Conservation (phyloP, 257 asterid species). For the Solanum neorickii region DNA sequence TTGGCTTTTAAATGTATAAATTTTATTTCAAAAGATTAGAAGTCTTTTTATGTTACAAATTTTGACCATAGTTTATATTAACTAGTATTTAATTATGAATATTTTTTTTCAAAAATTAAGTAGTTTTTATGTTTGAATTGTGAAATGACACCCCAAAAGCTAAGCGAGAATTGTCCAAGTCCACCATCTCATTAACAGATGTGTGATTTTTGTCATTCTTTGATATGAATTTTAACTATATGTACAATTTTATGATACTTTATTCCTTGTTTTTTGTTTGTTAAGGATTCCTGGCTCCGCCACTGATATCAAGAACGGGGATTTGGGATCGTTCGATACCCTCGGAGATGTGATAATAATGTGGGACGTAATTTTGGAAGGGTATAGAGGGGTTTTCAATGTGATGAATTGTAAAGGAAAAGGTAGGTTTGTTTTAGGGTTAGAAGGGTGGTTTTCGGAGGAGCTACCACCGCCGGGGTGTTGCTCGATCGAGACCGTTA, state of each 20-base stretch:
- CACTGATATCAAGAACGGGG: neutral
- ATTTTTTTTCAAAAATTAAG: too few relatives aligned
- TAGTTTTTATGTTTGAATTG: too few relatives aligned
- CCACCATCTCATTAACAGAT: too few relatives aligned
- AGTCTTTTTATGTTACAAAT: too few relatives aligned
- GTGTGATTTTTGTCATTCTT: too few relatives aligned
- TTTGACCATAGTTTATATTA: too few relatives aligned
- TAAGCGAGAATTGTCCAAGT: too few relatives aligned
- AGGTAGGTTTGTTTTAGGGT: conserved; percentile 56
- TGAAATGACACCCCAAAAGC: too few relatives aligned
- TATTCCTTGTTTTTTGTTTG: neutral
- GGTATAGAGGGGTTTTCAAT: conserved; percentile 39
- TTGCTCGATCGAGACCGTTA: conserved; percentile 26
- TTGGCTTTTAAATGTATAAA: too few relatives aligned
- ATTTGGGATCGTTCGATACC: conserved; percentile 9
- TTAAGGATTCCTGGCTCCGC: neutral
- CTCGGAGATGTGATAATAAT: conserved; percentile 30
- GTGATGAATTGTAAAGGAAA: conserved; percentile 73
- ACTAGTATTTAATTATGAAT: too few relatives aligned
- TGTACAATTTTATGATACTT: neutral
- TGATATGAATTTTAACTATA: too few relatives aligned
- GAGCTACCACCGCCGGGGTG: conserved; percentile 68
- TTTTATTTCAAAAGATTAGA: too few relatives aligned
- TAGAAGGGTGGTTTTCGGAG: conserved; percentile 83
- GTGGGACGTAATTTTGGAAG: conserved; percentile 61